A percentile compares a stretch with the other conserved stretches of the same genome.
Conservation (phyloP, 345 rosid genomes). For the Anacardium occidentale region DNA sequence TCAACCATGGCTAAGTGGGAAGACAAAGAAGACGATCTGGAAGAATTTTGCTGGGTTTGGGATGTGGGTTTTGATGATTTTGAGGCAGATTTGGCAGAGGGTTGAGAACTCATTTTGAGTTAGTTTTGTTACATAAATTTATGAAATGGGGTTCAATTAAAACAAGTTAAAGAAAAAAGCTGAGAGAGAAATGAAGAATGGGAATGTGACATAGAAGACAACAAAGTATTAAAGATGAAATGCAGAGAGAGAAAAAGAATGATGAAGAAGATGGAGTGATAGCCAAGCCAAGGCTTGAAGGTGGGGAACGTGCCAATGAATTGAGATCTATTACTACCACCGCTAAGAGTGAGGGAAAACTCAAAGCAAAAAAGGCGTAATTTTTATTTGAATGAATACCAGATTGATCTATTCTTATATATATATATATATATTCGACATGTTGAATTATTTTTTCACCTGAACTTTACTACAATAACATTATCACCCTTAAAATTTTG, state of each 20-base stretch:
- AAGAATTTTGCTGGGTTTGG: conserved; percentile 30
- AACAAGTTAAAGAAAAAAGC: background rate
- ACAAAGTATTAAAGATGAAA: background rate
- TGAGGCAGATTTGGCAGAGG: conserved; percentile 34
- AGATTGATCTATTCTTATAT: background rate
- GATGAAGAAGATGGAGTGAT: conserved; percentile 8
- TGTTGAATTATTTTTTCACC: too few species aligned
- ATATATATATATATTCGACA: too few species aligned
- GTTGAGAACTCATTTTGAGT: conserved; percentile 46
- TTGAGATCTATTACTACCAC: conserved; percentile 8
- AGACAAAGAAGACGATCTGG: conserved; percentile 62
- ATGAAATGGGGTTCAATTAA: background rate
- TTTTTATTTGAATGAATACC: background rate
- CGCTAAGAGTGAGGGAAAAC: background rate
- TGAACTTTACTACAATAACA: too few species aligned
- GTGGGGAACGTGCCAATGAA: conserved; percentile 1
- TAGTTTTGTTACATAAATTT: background rate
- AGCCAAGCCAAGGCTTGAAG: conserved; percentile 6
- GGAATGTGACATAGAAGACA: background rate
- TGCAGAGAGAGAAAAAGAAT: background rate
- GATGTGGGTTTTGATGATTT: conserved; percentile 19
- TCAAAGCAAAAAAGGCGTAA: too few species aligned
- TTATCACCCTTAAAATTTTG: too few species aligned
- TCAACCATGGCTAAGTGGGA: conserved; percentile 95
- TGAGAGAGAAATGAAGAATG: background rate